phyloP scores from a whole-genome alignment of 2,329 filamentous ascomycete genomes.

The Xylariaceae sp. region DNA sequence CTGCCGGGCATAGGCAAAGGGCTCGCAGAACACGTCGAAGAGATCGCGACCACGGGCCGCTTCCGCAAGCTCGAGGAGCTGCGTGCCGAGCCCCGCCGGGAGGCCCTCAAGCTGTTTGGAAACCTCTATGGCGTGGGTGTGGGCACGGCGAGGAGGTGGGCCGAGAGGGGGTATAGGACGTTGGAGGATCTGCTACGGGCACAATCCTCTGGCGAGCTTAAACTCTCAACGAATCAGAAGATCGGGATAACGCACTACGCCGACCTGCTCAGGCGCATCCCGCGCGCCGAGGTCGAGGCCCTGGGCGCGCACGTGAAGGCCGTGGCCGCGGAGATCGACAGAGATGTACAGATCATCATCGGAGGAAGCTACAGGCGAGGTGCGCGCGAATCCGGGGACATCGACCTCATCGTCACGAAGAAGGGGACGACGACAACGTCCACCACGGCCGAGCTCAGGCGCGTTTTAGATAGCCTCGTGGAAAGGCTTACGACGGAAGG shows the following conservation, averaged over 20 bases:
- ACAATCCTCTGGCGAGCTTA: slow-evolving; percentile 49
- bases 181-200: slow-evolving; percentile 71
- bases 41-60: slow-evolving; percentile 71
- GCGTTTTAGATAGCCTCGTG: slow-evolving; percentile 60
- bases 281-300: slow-evolving; percentile 65
- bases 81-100: slow-evolving; percentile 59
- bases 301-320: slow-evolving; percentile 61
- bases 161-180: slow-evolving; percentile 66
- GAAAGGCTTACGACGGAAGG: slow-evolving; percentile 50
- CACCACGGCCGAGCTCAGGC: slow-evolving; percentile 50
- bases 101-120: slow-evolving; percentile 63
- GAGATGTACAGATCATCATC: slow-evolving; percentile 62
- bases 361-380: slow-evolving; percentile 84
- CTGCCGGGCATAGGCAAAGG: slow-evolving; percentile 66
- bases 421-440: slow-evolving; percentile 44
- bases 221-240: slow-evolving; percentile 63
- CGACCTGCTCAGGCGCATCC: slow-evolving; percentile 75
- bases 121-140: slow-evolving; percentile 75
- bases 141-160: slow-evolving; percentile 67
- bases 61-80: slow-evolving; percentile 69
- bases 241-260: slow-evolving; percentile 75
- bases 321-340: slow-evolving; percentile 56
- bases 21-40: slow-evolving; percentile 80
- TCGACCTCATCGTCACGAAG: slow-evolving; percentile 80
- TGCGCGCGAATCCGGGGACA: slow-evolving; percentile 66